phyloP scores from a whole-genome alignment of 1,284 basidiomycete species.

The Naganishia sp. region DNA sequence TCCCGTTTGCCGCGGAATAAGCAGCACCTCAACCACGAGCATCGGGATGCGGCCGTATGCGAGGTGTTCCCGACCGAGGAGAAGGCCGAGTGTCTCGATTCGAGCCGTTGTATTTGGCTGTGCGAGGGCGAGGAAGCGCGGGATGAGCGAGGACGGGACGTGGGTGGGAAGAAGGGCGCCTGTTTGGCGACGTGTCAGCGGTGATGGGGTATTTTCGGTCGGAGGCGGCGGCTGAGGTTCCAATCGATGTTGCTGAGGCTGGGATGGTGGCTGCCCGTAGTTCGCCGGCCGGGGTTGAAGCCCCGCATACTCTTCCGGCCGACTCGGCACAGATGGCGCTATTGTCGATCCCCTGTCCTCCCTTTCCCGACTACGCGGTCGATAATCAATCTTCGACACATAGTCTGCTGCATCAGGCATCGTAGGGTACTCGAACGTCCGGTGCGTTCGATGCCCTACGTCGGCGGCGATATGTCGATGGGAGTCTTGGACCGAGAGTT shows the following conservation, averaged over 20 bases:
- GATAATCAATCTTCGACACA: constrained; percentile 1
- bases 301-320: constrained; percentile 8
- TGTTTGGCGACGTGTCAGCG: constrained; percentile 7
- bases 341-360: background rate
- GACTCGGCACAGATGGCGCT: constrained; percentile 5
- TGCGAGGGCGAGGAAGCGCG: constrained; percentile 67
- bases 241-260: background rate
- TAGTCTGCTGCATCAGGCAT: constrained; percentile 23
- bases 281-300: constrained; percentile 15
- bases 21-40: constrained; percentile 66
- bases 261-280: background rate
- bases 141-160: constrained; percentile 27
- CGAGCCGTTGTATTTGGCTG: constrained; percentile 63
- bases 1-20: constrained; percentile 79
- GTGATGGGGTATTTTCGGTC: background rate
- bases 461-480: background rate
- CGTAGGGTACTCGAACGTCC: constrained; percentile 19
- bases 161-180: constrained; percentile 17
- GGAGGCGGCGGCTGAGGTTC: background rate
- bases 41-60: constrained; percentile 14
- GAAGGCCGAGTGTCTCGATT: constrained; percentile 66
- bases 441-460: background rate
- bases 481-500: background rate
- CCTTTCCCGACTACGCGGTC: background rate
- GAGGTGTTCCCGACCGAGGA: constrained; percentile 60